Evolutionary conservation across 768 basidiomycete genomes (phyloP).

Genomic region (Plicaturopsis crispa): DNA sequence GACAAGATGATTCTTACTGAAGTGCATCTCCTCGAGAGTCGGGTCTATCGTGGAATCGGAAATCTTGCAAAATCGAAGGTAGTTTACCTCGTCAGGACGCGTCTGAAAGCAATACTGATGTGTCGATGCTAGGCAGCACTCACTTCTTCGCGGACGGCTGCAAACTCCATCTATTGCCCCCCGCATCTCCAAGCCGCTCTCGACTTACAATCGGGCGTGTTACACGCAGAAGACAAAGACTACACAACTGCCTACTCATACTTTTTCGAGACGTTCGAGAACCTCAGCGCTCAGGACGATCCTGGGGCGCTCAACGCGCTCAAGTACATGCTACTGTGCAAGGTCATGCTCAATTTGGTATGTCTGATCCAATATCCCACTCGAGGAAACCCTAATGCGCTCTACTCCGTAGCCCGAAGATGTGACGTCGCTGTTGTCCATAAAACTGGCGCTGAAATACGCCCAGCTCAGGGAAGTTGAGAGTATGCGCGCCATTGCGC

Average conservation of each 20-base stretch:
- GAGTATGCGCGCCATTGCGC: slow-evolving; percentile 91
- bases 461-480: slow-evolving; percentile 85
- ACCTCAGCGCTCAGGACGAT: slow-evolving; percentile 70
- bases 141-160: slow-evolving; percentile 87
- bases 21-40: slow-evolving; percentile 88
- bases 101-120: neutral
- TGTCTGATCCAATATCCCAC: slow-evolving; percentile 17
- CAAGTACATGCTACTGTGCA: slow-evolving; percentile 98
- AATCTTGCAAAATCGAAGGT: slow-evolving; percentile 91
- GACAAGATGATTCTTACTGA: slow-evolving; percentile 98
- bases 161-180: slow-evolving; percentile 92
- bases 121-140: slow-evolving; percentile 63
- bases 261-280: slow-evolving; percentile 97
- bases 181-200: slow-evolving; percentile 45
- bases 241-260: slow-evolving; percentile 97
- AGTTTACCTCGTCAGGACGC: slow-evolving; percentile 5
- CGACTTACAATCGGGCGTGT: slow-evolving; percentile 68
- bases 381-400: neutral
- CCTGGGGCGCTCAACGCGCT: slow-evolving; percentile 72
- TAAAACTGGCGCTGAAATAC: slow-evolving; percentile 86
- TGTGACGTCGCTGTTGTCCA: slow-evolving; percentile 74
- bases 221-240: slow-evolving; percentile 97
- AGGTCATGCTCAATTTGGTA: slow-evolving; percentile 95
- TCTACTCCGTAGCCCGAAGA: slow-evolving; percentile 96
- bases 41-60: slow-evolving; percentile 83